Conservation (phyloP, 2,329 filamentous ascomycete genomes). For the Penicillium capsulatum region DNA sequence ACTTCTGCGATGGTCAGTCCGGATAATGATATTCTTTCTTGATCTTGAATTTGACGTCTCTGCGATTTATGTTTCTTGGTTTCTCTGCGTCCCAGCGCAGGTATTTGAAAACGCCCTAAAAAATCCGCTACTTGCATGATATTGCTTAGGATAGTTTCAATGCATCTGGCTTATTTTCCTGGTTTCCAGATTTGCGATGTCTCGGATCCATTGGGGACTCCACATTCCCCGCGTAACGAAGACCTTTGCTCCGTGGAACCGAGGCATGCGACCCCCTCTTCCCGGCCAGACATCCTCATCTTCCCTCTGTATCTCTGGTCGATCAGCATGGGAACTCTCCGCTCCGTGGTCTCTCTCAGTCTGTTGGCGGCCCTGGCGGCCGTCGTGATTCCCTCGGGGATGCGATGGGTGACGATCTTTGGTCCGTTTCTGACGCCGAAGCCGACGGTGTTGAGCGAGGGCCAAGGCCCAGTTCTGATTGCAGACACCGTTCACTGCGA, state of each 20-base stretch:
- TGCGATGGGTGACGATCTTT: conserved; percentile 19
- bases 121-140: background rate
- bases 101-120: background rate
- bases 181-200: too few species aligned
- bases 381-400: conserved; percentile 16
- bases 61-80: conserved; percentile 2
- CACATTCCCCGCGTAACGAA: conserved; percentile 3
- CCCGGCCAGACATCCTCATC: too few species aligned
- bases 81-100: background rate
- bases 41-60: conserved; percentile 6
- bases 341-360: conserved; percentile 16
- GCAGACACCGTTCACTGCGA: conserved; percentile 56
- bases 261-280: conserved; percentile 1
- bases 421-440: conserved; percentile 23
- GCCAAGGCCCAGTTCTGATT: conserved; percentile 42
- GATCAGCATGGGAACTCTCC: conserved; percentile 18
- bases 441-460: conserved; percentile 21
- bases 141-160: conserved; percentile 14
- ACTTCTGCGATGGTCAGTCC: conserved; percentile 18
- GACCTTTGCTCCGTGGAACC: conserved; percentile 1
- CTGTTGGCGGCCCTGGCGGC: conserved; percentile 20
- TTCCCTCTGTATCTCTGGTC: background rate
- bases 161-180: conserved; percentile 9
- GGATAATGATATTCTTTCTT: conserved; percentile 13
- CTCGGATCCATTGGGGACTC: background rate